Evolutionary conservation across 2,329 filamentous ascomycete species (phyloP).

Genomic region (Calonectria honghensis): DNA sequence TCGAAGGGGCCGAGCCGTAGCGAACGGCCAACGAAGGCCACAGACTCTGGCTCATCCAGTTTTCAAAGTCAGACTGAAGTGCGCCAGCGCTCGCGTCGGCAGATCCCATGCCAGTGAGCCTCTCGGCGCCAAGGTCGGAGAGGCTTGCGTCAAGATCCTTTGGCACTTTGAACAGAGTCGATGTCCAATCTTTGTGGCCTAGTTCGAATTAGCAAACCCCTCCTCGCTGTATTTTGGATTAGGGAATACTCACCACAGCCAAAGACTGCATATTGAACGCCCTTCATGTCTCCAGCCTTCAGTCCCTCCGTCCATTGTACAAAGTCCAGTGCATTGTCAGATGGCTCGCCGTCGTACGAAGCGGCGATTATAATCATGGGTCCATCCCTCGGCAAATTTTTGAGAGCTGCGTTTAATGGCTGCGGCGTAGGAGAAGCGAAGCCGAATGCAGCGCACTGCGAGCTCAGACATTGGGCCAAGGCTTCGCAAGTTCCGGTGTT

Average conservation of each 20-base stretch:
- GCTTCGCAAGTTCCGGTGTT: slow-evolving; percentile 17
- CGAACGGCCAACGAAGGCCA: neutral
- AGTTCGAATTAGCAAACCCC: neutral
- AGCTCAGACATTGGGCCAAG: neutral
- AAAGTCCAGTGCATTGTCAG: slow-evolving; percentile 3
- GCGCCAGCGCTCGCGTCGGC: neutral
- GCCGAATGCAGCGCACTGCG: slow-evolving; percentile 8
- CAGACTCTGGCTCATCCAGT: slow-evolving; percentile 8
- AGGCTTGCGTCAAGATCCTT: neutral
- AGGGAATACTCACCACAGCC: neutral
- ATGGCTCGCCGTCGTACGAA: slow-evolving; percentile 9
- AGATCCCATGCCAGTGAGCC: neutral
- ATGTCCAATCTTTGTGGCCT: slow-evolving; percentile 19
- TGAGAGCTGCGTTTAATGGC: neutral
- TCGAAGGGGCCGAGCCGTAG: neutral
- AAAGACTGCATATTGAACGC: slow-evolving; percentile 5
- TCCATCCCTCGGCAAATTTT: neutral
- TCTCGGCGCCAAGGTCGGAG: neutral
- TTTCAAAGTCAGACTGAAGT: slow-evolving; percentile 11
- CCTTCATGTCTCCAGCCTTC: neutral
- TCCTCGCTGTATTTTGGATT: too few relatives aligned
- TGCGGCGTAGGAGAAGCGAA: neutral
- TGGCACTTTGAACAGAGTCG: slow-evolving; percentile 8
- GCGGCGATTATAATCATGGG: slow-evolving; percentile 1
- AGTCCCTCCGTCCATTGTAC: neutral